Conservation (phyloP, 2,329 filamentous ascomycete genomes). For the Sclerotinia sclerotiorum region DNA sequence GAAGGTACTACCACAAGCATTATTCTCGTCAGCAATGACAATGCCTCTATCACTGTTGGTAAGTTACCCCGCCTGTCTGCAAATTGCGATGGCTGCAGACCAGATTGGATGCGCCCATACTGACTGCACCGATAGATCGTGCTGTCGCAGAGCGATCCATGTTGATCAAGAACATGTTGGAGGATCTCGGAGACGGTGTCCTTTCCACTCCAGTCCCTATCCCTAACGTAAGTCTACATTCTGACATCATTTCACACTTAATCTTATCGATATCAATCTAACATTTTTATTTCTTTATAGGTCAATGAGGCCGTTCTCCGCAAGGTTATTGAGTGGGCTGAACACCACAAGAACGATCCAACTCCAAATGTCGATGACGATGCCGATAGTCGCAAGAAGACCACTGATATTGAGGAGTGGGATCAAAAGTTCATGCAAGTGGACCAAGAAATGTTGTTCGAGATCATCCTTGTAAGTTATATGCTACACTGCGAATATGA, state of each 20-base stretch:
- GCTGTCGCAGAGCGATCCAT: conserved; percentile 86
- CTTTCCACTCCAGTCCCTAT: conserved; percentile 66
- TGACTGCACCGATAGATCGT: conserved; percentile 57
- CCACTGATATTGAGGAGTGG: conserved; percentile 98
- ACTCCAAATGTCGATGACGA: conserved; percentile 82
- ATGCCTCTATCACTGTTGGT: conserved; percentile 51
- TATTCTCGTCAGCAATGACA: conserved; percentile 52
- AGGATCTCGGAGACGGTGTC: conserved; percentile 74
- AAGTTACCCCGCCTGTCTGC: conserved; percentile 37
- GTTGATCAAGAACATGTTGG: conserved; percentile 97
- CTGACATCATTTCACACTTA: not conserved
- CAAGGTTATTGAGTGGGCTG: conserved; percentile 98
- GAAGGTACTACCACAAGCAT: conserved; percentile 41
- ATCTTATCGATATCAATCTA: conserved; percentile 20
- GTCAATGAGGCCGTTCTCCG: conserved; percentile 91
- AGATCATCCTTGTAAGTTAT: conserved; percentile 85
- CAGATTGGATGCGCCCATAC: not conserved
- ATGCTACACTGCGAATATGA: not conserved
- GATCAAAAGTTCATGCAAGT: conserved; percentile 99
- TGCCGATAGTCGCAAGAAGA: conserved; percentile 93
- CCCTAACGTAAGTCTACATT: conserved; percentile 62
- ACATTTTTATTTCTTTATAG: conserved; percentile 44
- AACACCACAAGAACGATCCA: conserved; percentile 89
- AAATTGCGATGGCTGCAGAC: conserved; percentile 25
- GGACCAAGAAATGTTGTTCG: conserved; percentile 99